Evolutionary conservation across 1,284 basidiomycete genomes (phyloP), one percentile per base, ranked within the genome.

Genomic region (Inonotus hispidus): DNA sequence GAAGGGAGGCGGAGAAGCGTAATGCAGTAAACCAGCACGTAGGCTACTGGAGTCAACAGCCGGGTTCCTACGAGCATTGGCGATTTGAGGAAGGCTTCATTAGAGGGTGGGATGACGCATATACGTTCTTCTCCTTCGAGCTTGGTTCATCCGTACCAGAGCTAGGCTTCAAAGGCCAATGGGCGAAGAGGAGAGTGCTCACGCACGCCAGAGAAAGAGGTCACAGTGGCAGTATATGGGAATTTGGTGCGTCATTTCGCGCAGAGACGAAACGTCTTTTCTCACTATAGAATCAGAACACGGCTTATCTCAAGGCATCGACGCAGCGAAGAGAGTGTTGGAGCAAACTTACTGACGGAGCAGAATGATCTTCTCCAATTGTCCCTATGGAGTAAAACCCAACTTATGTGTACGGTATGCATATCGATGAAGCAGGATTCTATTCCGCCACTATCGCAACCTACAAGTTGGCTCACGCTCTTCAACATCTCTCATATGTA

Each of bases 101-200:
- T 1, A 71, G 76, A 60, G 90, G 89, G 0, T 93, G 90, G 90
- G 80, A 84, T 54, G 89, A 91, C 66, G 83, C 84, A 0, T 78
- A 83, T 67, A 64, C 73, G 52, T 90, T 90, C 72, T 73, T 79
- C 61, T 63, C 68, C 23, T 66, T 70, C 61, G 63, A 47, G 61
- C 68, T 57, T 53, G 61, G 59, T 47, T 66, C 60, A 41, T 64
- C 72, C 27, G 70, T 78, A 59, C 73, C 77, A 52, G 83, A 87
- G 71, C 72, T 90, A 23, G 88, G 87, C 29, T 88, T 88, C 70
- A 74, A 77, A 60, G 77, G 77, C 10, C 77, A 79, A 47, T 88
- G 87, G 85, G 73, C 76, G 47, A 80, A 78, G 66, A 73, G 75
- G 39, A 74, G 85, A 45, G 72, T 68, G 14, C 71, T 65, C 16